Evolutionary conservation across 2,329 filamentous ascomycete genomes (phyloP).

Genomic region (Claviceps monticola): DNA sequence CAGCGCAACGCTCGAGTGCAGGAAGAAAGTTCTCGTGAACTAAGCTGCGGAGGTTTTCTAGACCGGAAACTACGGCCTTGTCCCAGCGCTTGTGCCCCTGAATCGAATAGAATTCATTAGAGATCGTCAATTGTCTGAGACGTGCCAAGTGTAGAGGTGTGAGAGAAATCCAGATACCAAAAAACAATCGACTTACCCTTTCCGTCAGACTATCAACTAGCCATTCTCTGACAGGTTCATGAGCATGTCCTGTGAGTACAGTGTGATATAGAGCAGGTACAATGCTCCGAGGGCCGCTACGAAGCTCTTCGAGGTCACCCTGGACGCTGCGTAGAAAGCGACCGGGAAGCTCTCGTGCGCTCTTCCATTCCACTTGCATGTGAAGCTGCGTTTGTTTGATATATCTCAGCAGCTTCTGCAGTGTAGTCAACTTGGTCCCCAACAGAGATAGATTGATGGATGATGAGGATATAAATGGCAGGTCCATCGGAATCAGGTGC

Average conservation of each 20-base stretch:
- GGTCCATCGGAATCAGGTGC: slow-evolving; percentile 60
- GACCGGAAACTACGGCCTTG: slow-evolving; percentile 64
- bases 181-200: slow-evolving; percentile 38
- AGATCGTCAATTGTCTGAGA: background rate
- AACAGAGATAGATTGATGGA: slow-evolving; percentile 73
- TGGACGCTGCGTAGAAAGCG: slow-evolving; percentile 68
- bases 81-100: slow-evolving; percentile 93
- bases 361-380: slow-evolving; percentile 71
- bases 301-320: slow-evolving; percentile 52
- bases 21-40: slow-evolving; percentile 82
- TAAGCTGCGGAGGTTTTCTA: slow-evolving; percentile 63
- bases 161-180: background rate
- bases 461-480: slow-evolving; percentile 68
- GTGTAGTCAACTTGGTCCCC: slow-evolving; percentile 71
- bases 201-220: slow-evolving; percentile 72
- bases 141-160: background rate
- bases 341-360: slow-evolving; percentile 62
- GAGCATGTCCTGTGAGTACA: slow-evolving; percentile 69
- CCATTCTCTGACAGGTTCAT: slow-evolving; percentile 69
- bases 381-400: slow-evolving; percentile 67
- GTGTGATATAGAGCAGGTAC: slow-evolving; percentile 71
- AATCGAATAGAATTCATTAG: background rate
- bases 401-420: slow-evolving; percentile 80
- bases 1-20: slow-evolving; percentile 66
- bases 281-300: slow-evolving; percentile 45